These are phyloP conservation scores for Neurospora africana DNA, from an alignment of 495 filamentous ascomycete genomes.

Conservation along the genomic window DNA sequence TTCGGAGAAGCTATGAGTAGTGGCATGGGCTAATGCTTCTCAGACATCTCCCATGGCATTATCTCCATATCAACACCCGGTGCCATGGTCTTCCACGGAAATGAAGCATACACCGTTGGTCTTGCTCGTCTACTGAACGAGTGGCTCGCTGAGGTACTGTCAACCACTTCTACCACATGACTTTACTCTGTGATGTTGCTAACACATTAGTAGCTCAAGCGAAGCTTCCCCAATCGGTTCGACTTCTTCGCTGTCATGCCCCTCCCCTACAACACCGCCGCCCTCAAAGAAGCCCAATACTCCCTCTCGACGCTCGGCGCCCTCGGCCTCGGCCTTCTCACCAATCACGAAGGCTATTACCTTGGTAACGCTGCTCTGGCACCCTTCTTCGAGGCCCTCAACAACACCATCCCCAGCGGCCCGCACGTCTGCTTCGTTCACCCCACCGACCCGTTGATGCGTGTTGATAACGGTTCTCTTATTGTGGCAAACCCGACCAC, in stretches of 20 bases:
- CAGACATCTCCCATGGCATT: neutral
- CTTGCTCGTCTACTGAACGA: conserved; percentile 3
- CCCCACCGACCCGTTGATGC: neutral
- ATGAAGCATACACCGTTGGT: neutral
- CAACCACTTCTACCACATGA: too few relatives aligned
- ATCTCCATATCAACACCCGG: conserved; percentile 1
- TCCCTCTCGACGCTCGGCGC: neutral
- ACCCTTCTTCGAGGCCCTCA: conserved; percentile 2
- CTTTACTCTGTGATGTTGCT: too few relatives aligned
- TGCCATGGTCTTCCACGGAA: neutral
- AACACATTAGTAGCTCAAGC: neutral
- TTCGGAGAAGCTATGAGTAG: neutral
- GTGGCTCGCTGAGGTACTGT: conserved; percentile 1
- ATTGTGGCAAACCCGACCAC: neutral
- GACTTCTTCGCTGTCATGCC: conserved; percentile 1
- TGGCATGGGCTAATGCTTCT: neutral
- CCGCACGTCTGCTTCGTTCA: neutral
- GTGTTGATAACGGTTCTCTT: neutral
- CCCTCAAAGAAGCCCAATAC: conserved; percentile 3
- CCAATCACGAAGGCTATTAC: conserved; percentile 3
- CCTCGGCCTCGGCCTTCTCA: conserved; percentile 1
- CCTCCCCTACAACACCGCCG: neutral
- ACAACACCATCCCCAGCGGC: neutral
- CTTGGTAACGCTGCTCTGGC: conserved; percentile 1
- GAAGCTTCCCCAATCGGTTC: neutral